A percentile compares a stretch with the other conserved stretches of the same genome.
Evolutionary conservation across 768 basidiomycete species (phyloP).

Genomic region (Zangia roseola): DNA sequence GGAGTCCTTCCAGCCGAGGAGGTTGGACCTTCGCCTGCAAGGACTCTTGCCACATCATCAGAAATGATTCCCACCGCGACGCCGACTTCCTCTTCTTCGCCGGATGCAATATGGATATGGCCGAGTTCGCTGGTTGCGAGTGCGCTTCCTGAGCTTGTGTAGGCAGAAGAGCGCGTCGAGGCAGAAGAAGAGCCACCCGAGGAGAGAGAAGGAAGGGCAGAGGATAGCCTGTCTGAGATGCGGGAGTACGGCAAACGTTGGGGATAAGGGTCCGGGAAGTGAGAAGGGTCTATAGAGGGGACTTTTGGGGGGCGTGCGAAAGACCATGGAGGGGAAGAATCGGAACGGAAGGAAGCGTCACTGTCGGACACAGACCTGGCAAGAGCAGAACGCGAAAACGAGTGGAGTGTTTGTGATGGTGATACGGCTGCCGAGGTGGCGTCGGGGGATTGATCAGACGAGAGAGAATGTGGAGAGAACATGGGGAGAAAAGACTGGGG

Average conservation of each 20-base stretch:
- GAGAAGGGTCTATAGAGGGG: slow-evolving; percentile 56
- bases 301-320: slow-evolving; percentile 47
- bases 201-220: slow-evolving; percentile 57
- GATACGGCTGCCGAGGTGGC: slow-evolving; percentile 24
- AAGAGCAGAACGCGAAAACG: slow-evolving; percentile 34
- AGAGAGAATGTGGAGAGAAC: slow-evolving; percentile 15
- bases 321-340: slow-evolving; percentile 33
- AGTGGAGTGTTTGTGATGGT: slow-evolving; percentile 22
- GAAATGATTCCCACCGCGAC: slow-evolving; percentile 60
- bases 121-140: slow-evolving; percentile 59
- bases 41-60: slow-evolving; percentile 62
- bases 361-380: slow-evolving; percentile 41
- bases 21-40: slow-evolving; percentile 49
- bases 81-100: slow-evolving; percentile 52
- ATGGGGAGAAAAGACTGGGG: background rate
- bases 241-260: slow-evolving; percentile 50
- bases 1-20: slow-evolving; percentile 51
- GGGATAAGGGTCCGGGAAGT: slow-evolving; percentile 73
- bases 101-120: slow-evolving; percentile 64
- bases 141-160: slow-evolving; percentile 69
- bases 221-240: slow-evolving; percentile 33
- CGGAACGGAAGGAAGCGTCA: slow-evolving; percentile 38
- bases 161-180: slow-evolving; percentile 75
- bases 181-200: slow-evolving; percentile 69
- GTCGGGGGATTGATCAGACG: slow-evolving; percentile 8